A percentile compares a stretch with the other conserved stretches of the same genome.
Evolutionary conservation across 768 basidiomycete genomes (phyloP).

Genomic region (Lentinula sp.): DNA sequence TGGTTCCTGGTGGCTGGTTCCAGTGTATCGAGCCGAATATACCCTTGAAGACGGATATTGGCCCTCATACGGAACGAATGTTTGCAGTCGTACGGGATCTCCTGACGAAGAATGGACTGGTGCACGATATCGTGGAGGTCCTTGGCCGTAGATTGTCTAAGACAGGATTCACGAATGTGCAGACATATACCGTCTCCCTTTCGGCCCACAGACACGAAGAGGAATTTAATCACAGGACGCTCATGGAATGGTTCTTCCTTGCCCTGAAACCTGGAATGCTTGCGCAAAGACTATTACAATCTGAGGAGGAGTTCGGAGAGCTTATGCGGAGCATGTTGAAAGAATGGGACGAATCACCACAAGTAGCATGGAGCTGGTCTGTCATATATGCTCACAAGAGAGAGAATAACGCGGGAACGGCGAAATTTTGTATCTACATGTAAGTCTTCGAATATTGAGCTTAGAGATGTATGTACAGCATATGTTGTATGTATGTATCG

Average conservation of each 20-base stretch:
- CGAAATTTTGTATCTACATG: neutral
- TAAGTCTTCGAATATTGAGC: neutral
- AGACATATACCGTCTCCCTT: neutral
- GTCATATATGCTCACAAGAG: constrained; percentile 1
- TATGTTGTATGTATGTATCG: neutral
- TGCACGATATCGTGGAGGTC: neutral
- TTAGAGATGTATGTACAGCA: no score
- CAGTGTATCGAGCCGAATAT: constrained; percentile 21
- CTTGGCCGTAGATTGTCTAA: neutral
- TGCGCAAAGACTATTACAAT: neutral
- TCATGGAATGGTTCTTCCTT: neutral
- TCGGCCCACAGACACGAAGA: neutral
- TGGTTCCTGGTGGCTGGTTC: constrained; percentile 24
- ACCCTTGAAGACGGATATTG: neutral
- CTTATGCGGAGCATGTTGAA: neutral
- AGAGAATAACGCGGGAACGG: neutral
- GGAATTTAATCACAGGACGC: neutral
- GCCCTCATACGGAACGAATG: neutral
- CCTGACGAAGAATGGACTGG: neutral
- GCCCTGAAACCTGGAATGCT: neutral
- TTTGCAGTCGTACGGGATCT: neutral
- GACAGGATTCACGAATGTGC: neutral
- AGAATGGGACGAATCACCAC: constrained; percentile 4
- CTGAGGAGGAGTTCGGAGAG: constrained; percentile 3
- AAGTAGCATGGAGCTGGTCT: constrained; percentile 2